These are phyloP conservation scores for Globisporangium cederbergense DNA, from an alignment of 352 stramenopile species.

Conservation along the genomic window DNA sequence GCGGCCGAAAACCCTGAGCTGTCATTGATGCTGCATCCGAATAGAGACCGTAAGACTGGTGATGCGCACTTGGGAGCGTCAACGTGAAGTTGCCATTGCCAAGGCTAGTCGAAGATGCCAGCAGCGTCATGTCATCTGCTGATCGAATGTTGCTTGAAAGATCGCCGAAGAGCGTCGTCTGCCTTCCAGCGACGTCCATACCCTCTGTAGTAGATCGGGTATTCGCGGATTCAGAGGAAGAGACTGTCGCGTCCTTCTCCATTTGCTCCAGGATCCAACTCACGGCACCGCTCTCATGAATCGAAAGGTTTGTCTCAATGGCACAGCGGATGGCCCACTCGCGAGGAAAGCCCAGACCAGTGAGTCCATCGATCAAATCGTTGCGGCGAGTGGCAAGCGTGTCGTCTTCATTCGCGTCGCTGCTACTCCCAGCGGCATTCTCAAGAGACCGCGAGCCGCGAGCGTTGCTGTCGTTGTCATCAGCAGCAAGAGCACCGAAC, in stretches of 20 bases:
- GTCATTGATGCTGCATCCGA: not conserved
- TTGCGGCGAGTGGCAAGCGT: slow-evolving; percentile 16
- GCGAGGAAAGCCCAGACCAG: slow-evolving; percentile 79
- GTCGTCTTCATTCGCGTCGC: not conserved
- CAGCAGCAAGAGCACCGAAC: not conserved
- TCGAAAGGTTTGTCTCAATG: slow-evolving; percentile 35
- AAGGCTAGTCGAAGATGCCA: not conserved
- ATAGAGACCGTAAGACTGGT: not conserved
- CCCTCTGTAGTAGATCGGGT: not conserved
- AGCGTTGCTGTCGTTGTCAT: not conserved
- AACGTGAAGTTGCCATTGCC: not conserved
- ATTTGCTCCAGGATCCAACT: slow-evolving; percentile 91
- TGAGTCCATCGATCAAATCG: slow-evolving; percentile 71
- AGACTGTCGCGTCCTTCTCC: slow-evolving; percentile 49
- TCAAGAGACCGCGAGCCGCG: slow-evolving; percentile 2
- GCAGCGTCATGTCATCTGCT: slow-evolving; percentile 13
- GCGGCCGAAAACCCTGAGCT: slow-evolving; percentile 7
- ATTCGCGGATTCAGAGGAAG: not conserved
- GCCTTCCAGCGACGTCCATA: not conserved
- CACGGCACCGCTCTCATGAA: slow-evolving; percentile 70
- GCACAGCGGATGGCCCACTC: slow-evolving; percentile 74
- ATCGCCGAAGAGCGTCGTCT: slow-evolving; percentile 3
- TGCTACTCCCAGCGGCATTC: not conserved
- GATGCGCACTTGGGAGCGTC: not conserved
- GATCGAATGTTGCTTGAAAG: slow-evolving; percentile 11